Evolutionary conservation across 1,139 yeast species (phyloP).

Genomic region (Yamadazyma atmosphaerica): DNA sequence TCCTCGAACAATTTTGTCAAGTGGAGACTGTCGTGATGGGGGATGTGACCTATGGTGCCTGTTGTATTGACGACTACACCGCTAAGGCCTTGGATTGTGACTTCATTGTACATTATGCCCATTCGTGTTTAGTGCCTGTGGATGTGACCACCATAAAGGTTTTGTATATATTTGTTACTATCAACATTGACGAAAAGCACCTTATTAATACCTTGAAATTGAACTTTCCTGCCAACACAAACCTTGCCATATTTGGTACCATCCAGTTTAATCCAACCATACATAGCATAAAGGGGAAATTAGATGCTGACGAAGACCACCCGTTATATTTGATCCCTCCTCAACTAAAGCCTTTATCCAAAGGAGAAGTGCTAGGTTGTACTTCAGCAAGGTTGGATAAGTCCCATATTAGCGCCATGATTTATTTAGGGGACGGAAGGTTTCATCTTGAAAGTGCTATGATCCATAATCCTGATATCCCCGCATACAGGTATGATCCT

Average conservation of each 20-base stretch:
- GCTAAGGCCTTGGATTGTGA: constrained; percentile 94
- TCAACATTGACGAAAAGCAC: constrained; percentile 82
- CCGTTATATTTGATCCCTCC: constrained; percentile 76
- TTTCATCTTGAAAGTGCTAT: constrained; percentile 94
- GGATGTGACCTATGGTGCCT: constrained; percentile 97
- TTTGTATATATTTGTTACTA: constrained; percentile 92
- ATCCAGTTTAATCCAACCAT: constrained; percentile 95
- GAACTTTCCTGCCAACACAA: constrained; percentile 64
- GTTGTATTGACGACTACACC: constrained; percentile 96
- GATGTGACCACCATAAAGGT: constrained; percentile 90
- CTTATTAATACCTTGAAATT: constrained; percentile 70
- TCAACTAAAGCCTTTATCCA: constrained; percentile 88
- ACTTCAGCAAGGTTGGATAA: constrained; percentile 80
- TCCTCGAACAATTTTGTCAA: constrained; percentile 83
- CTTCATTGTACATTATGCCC: constrained; percentile 94
- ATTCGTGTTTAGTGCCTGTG: constrained; percentile 93
- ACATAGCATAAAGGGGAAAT: constrained; percentile 68
- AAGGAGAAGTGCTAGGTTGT: constrained; percentile 96
- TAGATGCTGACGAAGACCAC: constrained; percentile 50
- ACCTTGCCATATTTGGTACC: constrained; percentile 85
- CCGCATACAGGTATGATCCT: constrained; percentile 94
- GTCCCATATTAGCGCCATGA: constrained; percentile 69
- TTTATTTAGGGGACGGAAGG: constrained; percentile 94
- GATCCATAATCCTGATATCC: constrained; percentile 94
- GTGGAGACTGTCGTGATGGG: constrained; percentile 97